These are phyloP conservation scores for Fusarium staphyleae DNA, from an alignment of 2,329 filamentous ascomycete species.

Conservation along the genomic window DNA sequence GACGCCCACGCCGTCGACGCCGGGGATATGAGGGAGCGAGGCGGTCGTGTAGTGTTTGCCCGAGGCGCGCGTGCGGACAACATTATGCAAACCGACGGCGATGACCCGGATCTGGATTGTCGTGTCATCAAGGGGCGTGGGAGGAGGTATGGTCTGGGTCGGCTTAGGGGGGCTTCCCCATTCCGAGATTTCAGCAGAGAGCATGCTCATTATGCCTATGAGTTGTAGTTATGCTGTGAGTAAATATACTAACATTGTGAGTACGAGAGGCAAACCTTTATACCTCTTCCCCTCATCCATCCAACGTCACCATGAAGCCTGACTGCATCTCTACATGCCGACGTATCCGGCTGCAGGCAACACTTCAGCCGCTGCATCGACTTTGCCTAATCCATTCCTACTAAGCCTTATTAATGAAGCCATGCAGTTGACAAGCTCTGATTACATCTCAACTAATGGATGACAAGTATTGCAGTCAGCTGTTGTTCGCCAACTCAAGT, in stretches of 20 bases:
- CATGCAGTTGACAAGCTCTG: conserved; percentile 23
- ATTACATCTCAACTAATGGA: no score
- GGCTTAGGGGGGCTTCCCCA: conserved; percentile 46
- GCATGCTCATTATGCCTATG: conserved; percentile 40
- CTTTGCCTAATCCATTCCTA: conserved; percentile 1
- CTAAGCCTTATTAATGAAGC: conserved; percentile 22
- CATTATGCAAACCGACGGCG: conserved; percentile 59
- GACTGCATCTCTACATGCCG: not conserved
- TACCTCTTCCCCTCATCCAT: conserved; percentile 4
- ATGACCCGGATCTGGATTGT: conserved; percentile 59
- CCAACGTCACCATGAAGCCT: conserved; percentile 3
- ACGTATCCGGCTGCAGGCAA: not conserved
- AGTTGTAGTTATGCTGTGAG: no score
- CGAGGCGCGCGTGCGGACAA: conserved; percentile 60
- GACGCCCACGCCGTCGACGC: conserved; percentile 60
- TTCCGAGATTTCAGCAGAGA: conserved; percentile 50
- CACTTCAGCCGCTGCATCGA: conserved; percentile 7
- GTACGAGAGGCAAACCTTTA: conserved; percentile 13
- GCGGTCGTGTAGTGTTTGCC: conserved; percentile 62
- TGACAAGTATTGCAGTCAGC: no score
- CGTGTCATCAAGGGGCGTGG: conserved; percentile 44
- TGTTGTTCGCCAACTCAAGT: not conserved
- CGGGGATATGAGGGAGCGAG: conserved; percentile 58
- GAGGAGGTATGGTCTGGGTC: conserved; percentile 45
- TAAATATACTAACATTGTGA: no score